Evolutionary conservation across 441 rosid species (phyloP), one percentile per base, ranked within the genome.

Genomic region (Pelargonium australe): DNA sequence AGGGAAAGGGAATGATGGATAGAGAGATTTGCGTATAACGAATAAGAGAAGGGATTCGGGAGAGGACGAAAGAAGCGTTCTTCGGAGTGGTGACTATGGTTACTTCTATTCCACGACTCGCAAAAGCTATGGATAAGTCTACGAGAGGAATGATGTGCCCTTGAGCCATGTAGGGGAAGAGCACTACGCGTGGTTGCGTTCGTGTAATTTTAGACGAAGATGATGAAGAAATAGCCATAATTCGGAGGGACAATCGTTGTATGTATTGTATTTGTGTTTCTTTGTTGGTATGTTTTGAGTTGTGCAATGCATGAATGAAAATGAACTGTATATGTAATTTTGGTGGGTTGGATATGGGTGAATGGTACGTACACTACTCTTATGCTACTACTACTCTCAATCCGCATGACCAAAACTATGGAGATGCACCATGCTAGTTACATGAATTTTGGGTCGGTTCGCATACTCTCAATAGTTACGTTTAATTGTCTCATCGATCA

Each of bases 81-180:
- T 64, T 68, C 11, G 84, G 79, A 60, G 84, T 80, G 20, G 84
- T 66, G 72, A 80, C 58, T 43, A 80, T 70, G 17, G 69, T 80
- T 11, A 74, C 79, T 19, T 58, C 64, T 70, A 80, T 43, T 7
- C 72, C 70, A 57, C 63, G 73, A 28, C 14, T 37, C 0, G 80
- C 51, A 3, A 82, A 65, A 31, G 77, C 77, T 69, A 68, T 73
- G 62, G 81, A 64, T 2, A 76, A 1, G 69, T 81, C 84, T 14
- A 80, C 65, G 5, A 78, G 49, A 5, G 82, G 82, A n/a, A 82
- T 72, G 37, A 74, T 72, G 25, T 82, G 83, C 51, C 83, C 85
- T 25, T 70, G 79, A 68, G 85, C 78, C 83, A 82, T 68, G 74
- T 63, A 72, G 11, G 85, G 85, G 58, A 82, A 82, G 10, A 77